A percentile compares a stretch with the other conserved stretches of the same genome.
Evolutionary conservation across 371 early-diverging fungal genomes (phyloP).

Genomic region (Mucor mucedo): DNA sequence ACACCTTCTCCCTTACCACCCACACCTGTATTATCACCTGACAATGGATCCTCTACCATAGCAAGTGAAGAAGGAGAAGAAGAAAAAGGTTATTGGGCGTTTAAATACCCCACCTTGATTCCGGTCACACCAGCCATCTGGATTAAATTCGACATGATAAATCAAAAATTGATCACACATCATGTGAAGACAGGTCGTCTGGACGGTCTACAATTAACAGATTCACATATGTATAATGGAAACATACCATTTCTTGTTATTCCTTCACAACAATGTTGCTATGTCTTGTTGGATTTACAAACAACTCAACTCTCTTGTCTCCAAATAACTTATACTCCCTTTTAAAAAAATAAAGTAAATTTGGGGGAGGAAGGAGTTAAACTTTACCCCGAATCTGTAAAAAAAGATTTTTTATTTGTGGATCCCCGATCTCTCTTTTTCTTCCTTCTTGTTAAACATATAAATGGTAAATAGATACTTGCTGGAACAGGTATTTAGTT

Average conservation of each 20-base stretch:
- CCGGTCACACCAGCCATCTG: conserved; percentile 9
- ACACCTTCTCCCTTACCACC: not conserved
- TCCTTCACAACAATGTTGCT: conserved; percentile 13
- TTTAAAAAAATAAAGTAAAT: not conserved
- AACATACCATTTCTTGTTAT: conserved; percentile 7
- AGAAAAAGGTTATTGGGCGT: conserved; percentile 17
- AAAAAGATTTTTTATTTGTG: not conserved
- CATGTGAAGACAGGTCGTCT: conserved; percentile 8
- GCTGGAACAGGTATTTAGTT: conserved; percentile 54
- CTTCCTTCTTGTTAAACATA: not conserved
- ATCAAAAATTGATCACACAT: conserved; percentile 20
- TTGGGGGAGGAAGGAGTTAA: not conserved
- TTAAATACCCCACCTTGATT: not conserved
- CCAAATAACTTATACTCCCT: conserved; percentile 7
- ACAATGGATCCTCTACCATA: not conserved
- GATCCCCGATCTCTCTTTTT: not conserved
- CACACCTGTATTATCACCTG: conserved; percentile 10
- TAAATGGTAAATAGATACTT: conserved; percentile 19
- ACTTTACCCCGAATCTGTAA: not conserved
- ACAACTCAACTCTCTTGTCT: conserved; percentile 12
- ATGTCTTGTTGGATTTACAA: conserved; percentile 3
- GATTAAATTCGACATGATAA: conserved; percentile 20
- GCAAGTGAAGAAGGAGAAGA: not conserved
- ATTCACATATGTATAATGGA: conserved; percentile 17
- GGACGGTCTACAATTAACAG: conserved; percentile 9